These are phyloP conservation scores for Fusarium brachygibbosum DNA, from an alignment of 2,329 filamentous ascomycete species.

Conservation along the genomic window DNA sequence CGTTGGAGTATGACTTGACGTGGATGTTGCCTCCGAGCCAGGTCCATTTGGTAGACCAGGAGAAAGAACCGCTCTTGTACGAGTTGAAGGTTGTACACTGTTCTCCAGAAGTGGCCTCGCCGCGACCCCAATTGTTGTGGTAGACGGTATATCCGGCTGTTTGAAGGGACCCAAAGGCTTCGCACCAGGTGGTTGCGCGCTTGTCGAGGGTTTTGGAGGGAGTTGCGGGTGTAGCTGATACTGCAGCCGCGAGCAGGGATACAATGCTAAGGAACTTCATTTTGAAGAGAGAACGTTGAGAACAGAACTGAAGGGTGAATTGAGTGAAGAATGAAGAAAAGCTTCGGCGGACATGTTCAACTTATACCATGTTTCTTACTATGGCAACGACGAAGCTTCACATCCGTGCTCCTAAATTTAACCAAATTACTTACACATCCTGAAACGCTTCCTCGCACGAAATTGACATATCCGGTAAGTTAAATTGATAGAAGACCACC, in stretches of 20 bases:
- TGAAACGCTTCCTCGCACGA: constrained; percentile 31
- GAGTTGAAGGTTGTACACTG: constrained; percentile 60
- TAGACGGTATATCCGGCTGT: constrained; percentile 63
- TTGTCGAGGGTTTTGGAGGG: constrained; percentile 50
- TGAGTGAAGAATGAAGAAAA: neutral
- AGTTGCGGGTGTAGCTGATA: constrained; percentile 48
- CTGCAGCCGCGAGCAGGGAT: constrained; percentile 50
- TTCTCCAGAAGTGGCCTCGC: constrained; percentile 53
- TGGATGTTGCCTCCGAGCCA: constrained; percentile 56
- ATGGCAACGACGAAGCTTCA: neutral
- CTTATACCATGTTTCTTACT: constrained; percentile 11
- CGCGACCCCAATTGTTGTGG: constrained; percentile 66
- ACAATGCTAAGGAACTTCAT: constrained; percentile 46
- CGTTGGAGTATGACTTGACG: constrained; percentile 63
- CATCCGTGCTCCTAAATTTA: constrained; percentile 15
- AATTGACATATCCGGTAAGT: constrained; percentile 27
- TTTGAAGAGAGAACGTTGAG: constrained; percentile 6
- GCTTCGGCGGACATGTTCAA: constrained; percentile 11
- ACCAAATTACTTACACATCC: constrained; percentile 4
- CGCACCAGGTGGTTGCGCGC: constrained; percentile 55
- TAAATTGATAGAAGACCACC: constrained; percentile 9
- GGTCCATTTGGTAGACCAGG: constrained; percentile 59
- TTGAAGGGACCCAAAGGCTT: constrained; percentile 54
- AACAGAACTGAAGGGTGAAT: neutral
- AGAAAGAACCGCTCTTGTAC: constrained; percentile 51